Base-by-base conservation (phyloP, 2,329 filamentous ascomycete genomes). In the Macrophomina pseudophaseolina region DNA sequence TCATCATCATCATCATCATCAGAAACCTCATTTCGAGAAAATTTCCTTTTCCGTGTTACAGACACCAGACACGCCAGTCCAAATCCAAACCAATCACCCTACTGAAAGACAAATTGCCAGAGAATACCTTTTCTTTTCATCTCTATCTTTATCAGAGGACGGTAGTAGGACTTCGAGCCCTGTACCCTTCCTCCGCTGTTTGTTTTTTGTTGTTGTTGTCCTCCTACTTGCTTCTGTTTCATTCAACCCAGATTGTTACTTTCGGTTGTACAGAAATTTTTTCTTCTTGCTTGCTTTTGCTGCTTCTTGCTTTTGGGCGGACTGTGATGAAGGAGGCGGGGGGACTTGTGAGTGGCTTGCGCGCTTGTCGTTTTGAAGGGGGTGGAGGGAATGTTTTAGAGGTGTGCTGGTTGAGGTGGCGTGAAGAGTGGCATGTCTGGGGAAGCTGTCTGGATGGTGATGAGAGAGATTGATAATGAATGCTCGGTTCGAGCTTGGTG, bases 101-200 rank as follows among this genome's bases (percentile, higher is more conserved):
- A 33, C 11, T 23, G 42, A 30, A 23, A 62, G 18, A 62, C 44
- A 62, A 62, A 62, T 62, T 62, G 58, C 40, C 42, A 28, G 42
- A 62, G 40, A 59, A 16, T 35, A 8, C 11, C 5, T 62, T 62
- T 62, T 38, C 32, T 48, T 62, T 16, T 7, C 3, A 28, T 30
- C 42, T 6, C 8, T 62, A 35, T 35, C 42, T 18, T 32, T 46
- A 11, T 42, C 23, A 30, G 49, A n/a, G 30, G 28, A 16, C 23
- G 6, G 12, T 16, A n/a, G 18, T 16, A n/a, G 18, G 8, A 7
- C 18, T 35, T 32, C 6, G 32, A 32, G 35, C 11, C 35, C 35
- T 56, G 23, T 18, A 23, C 23, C 18, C 38, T 59, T 46, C 56
- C 28, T 59, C 40, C 35, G 35, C 28, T 58, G 6, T 16, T 58